Evolutionary conservation across 164 flowering plant species (phyloP), one percentile per base, ranked within the genome.

Genomic region (Magnolia sinica): DNA sequence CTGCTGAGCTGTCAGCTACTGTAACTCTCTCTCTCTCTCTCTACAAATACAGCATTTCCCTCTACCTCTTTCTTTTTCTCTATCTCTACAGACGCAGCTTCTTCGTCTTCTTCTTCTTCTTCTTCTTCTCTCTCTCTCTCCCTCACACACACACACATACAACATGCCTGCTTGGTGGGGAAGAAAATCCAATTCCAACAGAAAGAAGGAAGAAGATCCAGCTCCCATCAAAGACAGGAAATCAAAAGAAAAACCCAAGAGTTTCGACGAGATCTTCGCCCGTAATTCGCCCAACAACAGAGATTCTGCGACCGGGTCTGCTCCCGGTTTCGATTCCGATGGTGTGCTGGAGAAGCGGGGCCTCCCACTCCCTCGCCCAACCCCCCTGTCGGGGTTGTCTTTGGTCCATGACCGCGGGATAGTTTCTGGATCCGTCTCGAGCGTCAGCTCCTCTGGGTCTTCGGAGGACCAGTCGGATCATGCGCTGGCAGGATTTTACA

Each of bases 371-470:
- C 98, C 97, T 50, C 83, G 80, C 19, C 97, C 95, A 1, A 80
- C 89, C 20, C 69, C 27, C 19, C 78, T 86, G 24, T 77, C 87
- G 45, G 64, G 79, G 22, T 72, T 29, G 1, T 59, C 63, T 64
- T 64, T 79, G 64, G 83, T 66, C 7, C 77, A 50, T 51, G 90
- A 85, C 79, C 88, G 74, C 70, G 87, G 67, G 22, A 65, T 77
- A 63, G 90, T 84, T 64, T 87, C 85, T 69, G 92, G 88, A 51
- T 91, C 95, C 63, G 87, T 65, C 37, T 91, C 96, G 0, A 92
- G 98, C 75, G 87, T 84, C 19, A 88, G 94, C 82, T 95, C 98
- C 1, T 91, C 91, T 66, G 94, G 91, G 50, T 95, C 97, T 10
- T 92, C 88, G 20, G 95, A 90, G 7, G 94, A 92, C 55, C 83